Percentiles rank a stretch among this genome's conserved stretches.
phyloP scores from a whole-genome alignment of 805 yeast species.

The Saccharomycopsis amapae region DNA sequence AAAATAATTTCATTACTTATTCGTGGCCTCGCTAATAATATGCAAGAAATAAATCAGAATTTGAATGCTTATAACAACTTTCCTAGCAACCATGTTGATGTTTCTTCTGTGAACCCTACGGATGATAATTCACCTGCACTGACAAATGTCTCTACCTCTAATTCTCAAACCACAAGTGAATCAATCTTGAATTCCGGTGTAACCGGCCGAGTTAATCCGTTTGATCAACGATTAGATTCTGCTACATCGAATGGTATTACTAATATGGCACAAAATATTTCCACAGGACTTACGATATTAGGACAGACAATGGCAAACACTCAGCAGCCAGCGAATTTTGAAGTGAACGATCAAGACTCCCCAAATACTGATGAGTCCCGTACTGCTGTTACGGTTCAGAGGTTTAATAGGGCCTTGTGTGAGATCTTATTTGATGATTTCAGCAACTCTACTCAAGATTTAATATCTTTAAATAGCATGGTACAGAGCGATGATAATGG shows the following conservation, averaged over 20 bases:
- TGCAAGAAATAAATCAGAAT: slow-evolving; percentile 4
- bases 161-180: no score
- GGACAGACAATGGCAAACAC: no score
- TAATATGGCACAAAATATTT: slow-evolving; percentile 3
- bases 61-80: no score
- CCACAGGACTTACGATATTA: no score
- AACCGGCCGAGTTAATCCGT: background rate
- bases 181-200: background rate
- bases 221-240: background rate
- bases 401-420: slow-evolving; percentile 6
- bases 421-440: slow-evolving; percentile 9
- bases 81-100: no score
- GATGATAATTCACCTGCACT: no score
- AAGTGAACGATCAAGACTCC: background rate
- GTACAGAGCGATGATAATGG: background rate
- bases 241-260: no score
- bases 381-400: background rate
- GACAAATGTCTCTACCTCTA: no score
- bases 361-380: background rate
- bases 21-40: slow-evolving; percentile 1
- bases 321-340: no score
- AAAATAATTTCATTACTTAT: slow-evolving; percentile 1
- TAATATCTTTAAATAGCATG: background rate
- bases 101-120: no score
- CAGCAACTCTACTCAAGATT: slow-evolving; percentile 2